These are phyloP conservation scores for Carex arenaria DNA, from an alignment of 202 grass and related monocot species.

Conservation along the genomic window DNA sequence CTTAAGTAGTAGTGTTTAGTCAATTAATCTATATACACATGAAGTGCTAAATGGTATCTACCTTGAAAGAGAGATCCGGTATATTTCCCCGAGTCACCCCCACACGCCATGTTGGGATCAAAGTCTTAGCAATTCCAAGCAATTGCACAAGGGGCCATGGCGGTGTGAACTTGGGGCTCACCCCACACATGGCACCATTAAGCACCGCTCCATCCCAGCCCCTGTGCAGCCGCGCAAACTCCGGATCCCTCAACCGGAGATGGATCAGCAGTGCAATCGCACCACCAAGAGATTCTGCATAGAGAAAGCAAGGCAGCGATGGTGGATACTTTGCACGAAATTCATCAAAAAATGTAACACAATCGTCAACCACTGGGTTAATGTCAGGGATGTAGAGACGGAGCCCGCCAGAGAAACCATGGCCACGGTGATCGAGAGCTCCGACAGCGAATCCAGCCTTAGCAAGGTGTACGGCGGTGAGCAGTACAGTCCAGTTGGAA, in stretches of 20 bases:
- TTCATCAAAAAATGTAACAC: constrained; percentile 65
- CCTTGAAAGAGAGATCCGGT: constrained; percentile 78
- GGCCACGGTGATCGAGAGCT: constrained; percentile 86
- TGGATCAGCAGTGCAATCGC: constrained; percentile 79
- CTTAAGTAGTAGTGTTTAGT: not conserved
- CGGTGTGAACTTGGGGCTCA: constrained; percentile 74
- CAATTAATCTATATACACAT: not conserved
- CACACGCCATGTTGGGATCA: constrained; percentile 76
- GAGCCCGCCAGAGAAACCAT: constrained; percentile 85
- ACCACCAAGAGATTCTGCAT: constrained; percentile 83
- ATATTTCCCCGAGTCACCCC: constrained; percentile 67
- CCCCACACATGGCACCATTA: constrained; percentile 91
- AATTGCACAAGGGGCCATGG: constrained; percentile 88
- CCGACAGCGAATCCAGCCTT: constrained; percentile 68
- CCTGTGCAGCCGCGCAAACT: not conserved
- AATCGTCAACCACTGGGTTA: constrained; percentile 60
- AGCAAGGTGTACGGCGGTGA: constrained; percentile 70
- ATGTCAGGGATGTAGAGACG: constrained; percentile 66
- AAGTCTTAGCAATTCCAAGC: constrained; percentile 40
- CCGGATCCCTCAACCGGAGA: constrained; percentile 35
- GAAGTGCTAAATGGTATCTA: not conserved
- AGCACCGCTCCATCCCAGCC: constrained; percentile 74
- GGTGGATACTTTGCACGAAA: constrained; percentile 74
- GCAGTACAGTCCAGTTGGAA: constrained; percentile 65
- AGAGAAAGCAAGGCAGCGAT: constrained; percentile 67